Evolutionary conservation across 2,329 filamentous ascomycete genomes (phyloP), one percentile per base, ranked within the genome.

Genomic region (Scorias spongiosa): DNA sequence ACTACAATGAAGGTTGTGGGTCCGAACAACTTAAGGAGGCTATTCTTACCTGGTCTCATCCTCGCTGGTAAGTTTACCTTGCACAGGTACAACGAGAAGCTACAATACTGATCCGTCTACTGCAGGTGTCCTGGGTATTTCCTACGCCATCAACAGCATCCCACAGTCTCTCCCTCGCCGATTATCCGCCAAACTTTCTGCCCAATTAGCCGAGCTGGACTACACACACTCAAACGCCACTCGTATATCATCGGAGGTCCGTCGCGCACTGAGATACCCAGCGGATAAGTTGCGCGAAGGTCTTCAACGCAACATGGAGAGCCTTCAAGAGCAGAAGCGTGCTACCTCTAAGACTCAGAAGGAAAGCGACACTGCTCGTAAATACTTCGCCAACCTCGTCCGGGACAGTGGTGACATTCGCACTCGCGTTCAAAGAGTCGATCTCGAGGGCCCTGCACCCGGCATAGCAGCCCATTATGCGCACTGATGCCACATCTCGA

Each of bases 221-320:
- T 98, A 96, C 59, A 84, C 91, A 1, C 91, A 98, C 63, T 67
- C 76, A 51, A 98, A 98, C 66, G 78, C 87, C 39, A 71, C 75
- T 14, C 84, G 91, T 43, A 93, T 98, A 56, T 81, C 84, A 17
- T 74, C 77, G 20, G 83, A 93, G 44, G 86, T 94, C 37, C 84
- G 89, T 52, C 85, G 87, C 59, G 86, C 94, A 8, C 76, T 98
- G 34, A 84, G 85, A 47, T 79, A 84, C 55, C 91, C 91, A 1
- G 84, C 88, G 1, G 83, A 89, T 57, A 87, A 86, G 55, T 75
- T 98, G 7, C 81, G 87, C 43, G 79, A 86, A 38, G 80, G 82
- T 42, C 74, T 98, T 28, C 82, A 93, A 55, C 80, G 83, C 43
- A 86, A 80, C 26, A 81, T 95, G 40, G 87, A 96, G 65, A 80